Base-by-base conservation (phyloP, 192 early-diverging fungal species). In the Entomortierella lignicola region DNA sequence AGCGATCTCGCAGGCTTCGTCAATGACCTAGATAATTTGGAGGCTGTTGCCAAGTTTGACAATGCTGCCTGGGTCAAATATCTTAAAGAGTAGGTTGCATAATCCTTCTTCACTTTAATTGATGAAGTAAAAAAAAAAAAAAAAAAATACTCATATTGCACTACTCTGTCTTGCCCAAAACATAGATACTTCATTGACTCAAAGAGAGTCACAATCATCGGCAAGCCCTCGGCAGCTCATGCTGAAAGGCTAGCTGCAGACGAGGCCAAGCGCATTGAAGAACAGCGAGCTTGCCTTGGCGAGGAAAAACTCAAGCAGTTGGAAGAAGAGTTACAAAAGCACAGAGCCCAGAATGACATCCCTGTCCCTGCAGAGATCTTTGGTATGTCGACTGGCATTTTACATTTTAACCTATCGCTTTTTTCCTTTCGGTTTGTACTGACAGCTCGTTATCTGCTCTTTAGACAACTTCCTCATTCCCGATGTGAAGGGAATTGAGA, bases 331-430 rank as follows among this genome's bases (percentile, higher is more conserved):
- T 56, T 90, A 34, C 81, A 85, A 58, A 72, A 85, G 54, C 84
- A 85, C 39, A 82, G 81, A 55, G 69, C 72, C 29, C 69, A 83
- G 48, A 90, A 90, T 47, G 84, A 88, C 25, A 60, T 77, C 5
- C 83, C 85, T 43, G 53, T 90, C 26, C 89, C 89, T 18, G 60
- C 71, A n/a, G 81, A 87, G 51, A 82, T 90, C 25, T 81, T 90
- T 53, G 63, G 79, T 72, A 72, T 34, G 43, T 25, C 34, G 21
- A 18, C 39, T 10, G 13, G 47, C 1, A 3, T 26, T 1, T 10
- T 58, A 7, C 48, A 21, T 0, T 41, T 21, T 47, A 17, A n/a
- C n/a, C n/a, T n/a, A n/a, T 62, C n/a, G 29, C 8, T 20, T 32
- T 25, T 1, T 12, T 20, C 27, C 18, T 57, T 57, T 20, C 18